These are phyloP conservation scores for Nemania sp. DNA, from an alignment of 2,329 filamentous ascomycete genomes.

Conservation along the genomic window DNA sequence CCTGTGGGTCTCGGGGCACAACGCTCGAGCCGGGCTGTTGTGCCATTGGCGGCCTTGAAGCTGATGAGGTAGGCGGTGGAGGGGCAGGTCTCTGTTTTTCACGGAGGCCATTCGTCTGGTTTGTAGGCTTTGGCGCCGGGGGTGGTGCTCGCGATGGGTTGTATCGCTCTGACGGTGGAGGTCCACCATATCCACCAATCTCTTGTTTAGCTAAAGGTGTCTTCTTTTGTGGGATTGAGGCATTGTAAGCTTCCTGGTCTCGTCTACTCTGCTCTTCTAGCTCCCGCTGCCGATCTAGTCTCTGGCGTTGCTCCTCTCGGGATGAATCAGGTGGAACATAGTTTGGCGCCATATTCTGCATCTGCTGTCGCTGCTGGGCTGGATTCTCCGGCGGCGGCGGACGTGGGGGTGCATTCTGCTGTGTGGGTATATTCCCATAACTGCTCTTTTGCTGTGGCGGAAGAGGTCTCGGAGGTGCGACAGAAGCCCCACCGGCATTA, in stretches of 20 bases:
- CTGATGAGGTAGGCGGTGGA: constrained; percentile 66
- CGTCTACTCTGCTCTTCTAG: constrained; percentile 75
- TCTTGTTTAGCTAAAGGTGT: constrained; percentile 89
- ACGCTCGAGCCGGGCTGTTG: constrained; percentile 65
- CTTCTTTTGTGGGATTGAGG: constrained; percentile 85
- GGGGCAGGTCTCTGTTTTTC: constrained; percentile 84
- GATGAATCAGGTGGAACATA: constrained; percentile 64
- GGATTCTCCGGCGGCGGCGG: constrained; percentile 58
- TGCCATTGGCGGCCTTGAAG: constrained; percentile 60
- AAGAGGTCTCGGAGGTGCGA: constrained; percentile 77
- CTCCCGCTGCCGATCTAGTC: constrained; percentile 69
- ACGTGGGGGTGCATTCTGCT: constrained; percentile 58
- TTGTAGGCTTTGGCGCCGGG: constrained; percentile 73
- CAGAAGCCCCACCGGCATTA: constrained; percentile 62
- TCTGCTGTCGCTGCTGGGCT: constrained; percentile 67
- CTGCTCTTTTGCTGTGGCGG: constrained; percentile 63
- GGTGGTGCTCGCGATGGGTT: constrained; percentile 89
- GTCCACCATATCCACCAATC: constrained; percentile 69
- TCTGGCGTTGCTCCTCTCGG: constrained; percentile 70
- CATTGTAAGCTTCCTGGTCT: constrained; percentile 90
- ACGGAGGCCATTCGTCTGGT: constrained; percentile 66
- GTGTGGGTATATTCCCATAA: constrained; percentile 54
- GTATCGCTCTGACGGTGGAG: constrained; percentile 72
- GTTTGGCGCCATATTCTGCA: constrained; percentile 67
- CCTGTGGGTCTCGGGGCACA: constrained; percentile 55